Base-by-base conservation (phyloP, 2,329 filamentous ascomycete genomes). In the Hypoxylon rubiginosum region DNA sequence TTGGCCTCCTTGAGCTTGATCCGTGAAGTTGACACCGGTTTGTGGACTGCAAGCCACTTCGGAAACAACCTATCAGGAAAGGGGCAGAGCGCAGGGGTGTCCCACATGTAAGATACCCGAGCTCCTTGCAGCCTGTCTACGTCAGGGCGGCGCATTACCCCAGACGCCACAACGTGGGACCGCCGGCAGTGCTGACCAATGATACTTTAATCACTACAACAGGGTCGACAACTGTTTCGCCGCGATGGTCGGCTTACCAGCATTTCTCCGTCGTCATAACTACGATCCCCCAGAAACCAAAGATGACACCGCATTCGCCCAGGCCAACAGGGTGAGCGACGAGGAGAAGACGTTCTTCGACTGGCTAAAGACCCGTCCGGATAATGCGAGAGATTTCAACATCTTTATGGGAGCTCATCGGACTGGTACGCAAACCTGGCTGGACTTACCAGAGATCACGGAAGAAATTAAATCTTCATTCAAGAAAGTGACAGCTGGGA, bases 41-140 rank as follows among this genome's bases (percentile, higher is more conserved):
- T 61, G 10, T 70, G 67, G 67, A 24, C 64, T 49, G 58, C 67
- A 56, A 70, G 64, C 34, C 62, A 59, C 43, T 52, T 62, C 11
- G 67, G 64, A 1, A 63, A 63, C 9, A 67, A 70, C 56, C 64
- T 70, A 56, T 64, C 58, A 45, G 67, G 62, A 34, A 26, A 48
- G 13, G 61, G 62, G 1, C 58, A 68, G 30, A 62, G 61, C 10
- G 67, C 67, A 34, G 67, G 67, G n/a, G 58, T 70, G 6, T 41
- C 43, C 7, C 13, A 15, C 2, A 65, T 64, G 67, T 70, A 63
- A 67, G 67, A n/a, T 10, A 6, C 24, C 17, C 39, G 13, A 24
- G 4, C 43, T 4, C 19, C 43, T 46, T 21, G 43, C 9, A 21
- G 3, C n/a, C 41, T 7, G 17, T 11, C 41, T 3, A 1, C 17